Percentiles rank a stretch among this genome's conserved stretches.
Evolutionary conservation across 192 early-diverging fungal species (phyloP).

Genomic region (Glomus cerebriforme): DNA sequence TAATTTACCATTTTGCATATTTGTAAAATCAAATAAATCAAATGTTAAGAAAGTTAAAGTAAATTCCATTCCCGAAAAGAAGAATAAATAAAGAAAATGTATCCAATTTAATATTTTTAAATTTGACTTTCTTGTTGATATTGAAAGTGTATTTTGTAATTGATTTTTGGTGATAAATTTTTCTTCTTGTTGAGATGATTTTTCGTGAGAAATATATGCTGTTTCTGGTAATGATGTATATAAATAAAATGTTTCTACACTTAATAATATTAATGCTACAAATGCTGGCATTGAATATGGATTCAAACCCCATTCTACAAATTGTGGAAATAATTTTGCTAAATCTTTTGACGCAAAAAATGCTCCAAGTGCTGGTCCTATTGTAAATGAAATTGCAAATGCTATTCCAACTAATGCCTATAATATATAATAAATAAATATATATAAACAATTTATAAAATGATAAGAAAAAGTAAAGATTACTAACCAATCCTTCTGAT

Average conservation of each 20-base stretch:
- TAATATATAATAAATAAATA: not conserved
- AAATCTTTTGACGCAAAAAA: conserved; percentile 69
- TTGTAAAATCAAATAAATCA: conserved; percentile 84
- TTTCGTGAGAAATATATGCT: conserved; percentile 29
- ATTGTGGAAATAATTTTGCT: conserved; percentile 38
- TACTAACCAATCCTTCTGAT: conserved; percentile 74
- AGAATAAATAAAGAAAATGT: conserved; percentile 88
- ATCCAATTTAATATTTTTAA: conserved; percentile 62
- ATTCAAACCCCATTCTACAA: conserved; percentile 52
- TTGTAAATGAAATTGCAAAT: conserved; percentile 93
- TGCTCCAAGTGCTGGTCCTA: conserved; percentile 90
- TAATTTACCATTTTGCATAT: conserved; percentile 86
- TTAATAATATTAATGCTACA: conserved; percentile 80
- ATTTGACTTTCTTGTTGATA: conserved; percentile 34
- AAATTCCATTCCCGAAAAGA: conserved; percentile 99
- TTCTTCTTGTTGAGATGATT: conserved; percentile 24
- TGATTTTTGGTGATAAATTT: conserved; percentile 18
- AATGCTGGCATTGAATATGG: conserved; percentile 89
- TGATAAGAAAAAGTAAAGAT: conserved; percentile 1
- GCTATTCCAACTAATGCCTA: conserved; percentile 95
- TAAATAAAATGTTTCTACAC: conserved; percentile 81
- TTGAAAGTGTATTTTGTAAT: conserved; percentile 11
- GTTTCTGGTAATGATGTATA: conserved; percentile 79
- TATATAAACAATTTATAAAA: not conserved
- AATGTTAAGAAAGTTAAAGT: conserved; percentile 96